phyloP scores from a whole-genome alignment of 1,284 basidiomycete genomes.

The Gomphus bonarii region DNA sequence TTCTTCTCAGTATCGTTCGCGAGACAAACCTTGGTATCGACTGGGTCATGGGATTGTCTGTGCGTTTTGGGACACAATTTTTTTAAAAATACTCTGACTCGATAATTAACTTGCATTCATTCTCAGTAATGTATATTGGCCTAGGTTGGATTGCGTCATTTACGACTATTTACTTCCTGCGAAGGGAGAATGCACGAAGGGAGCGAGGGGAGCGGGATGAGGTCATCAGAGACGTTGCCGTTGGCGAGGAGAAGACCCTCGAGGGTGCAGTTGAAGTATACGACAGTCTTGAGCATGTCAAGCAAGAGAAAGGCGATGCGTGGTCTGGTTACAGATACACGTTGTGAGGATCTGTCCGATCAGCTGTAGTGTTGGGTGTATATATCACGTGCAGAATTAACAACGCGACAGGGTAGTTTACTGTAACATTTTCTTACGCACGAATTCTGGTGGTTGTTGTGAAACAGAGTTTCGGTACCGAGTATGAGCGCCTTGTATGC shows the following conservation, averaged over 20 bases:
- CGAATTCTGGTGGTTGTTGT: too few relatives aligned
- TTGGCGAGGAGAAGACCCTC: background rate
- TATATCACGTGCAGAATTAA: too few relatives aligned
- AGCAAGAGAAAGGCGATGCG: slow-evolving; percentile 6
- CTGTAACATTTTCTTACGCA: too few relatives aligned
- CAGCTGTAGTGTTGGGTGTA: too few relatives aligned
- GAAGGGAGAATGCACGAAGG: slow-evolving; percentile 48
- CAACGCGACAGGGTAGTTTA: too few relatives aligned
- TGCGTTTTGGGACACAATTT: background rate
- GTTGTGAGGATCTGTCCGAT: background rate
- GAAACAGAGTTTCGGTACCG: too few relatives aligned
- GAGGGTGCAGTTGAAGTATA: background rate
- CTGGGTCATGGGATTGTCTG: slow-evolving; percentile 55
- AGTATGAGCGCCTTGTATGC: too few relatives aligned
- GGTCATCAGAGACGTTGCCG: slow-evolving; percentile 39
- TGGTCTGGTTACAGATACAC: slow-evolving; percentile 11
- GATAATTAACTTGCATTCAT: background rate
- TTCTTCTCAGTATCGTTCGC: slow-evolving; percentile 45
- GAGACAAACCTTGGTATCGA: slow-evolving; percentile 59
- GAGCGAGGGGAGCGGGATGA: slow-evolving; percentile 60
- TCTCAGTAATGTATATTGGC: slow-evolving; percentile 48
- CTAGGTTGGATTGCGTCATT: slow-evolving; percentile 48
- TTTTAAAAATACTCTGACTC: background rate
- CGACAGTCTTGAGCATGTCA: slow-evolving; percentile 7
- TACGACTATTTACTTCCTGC: slow-evolving; percentile 36